Evolutionary conservation across 2,329 filamentous ascomycete genomes (phyloP), one percentile per base, ranked within the genome.

Genomic region (Colletotrichum eremochloae): DNA sequence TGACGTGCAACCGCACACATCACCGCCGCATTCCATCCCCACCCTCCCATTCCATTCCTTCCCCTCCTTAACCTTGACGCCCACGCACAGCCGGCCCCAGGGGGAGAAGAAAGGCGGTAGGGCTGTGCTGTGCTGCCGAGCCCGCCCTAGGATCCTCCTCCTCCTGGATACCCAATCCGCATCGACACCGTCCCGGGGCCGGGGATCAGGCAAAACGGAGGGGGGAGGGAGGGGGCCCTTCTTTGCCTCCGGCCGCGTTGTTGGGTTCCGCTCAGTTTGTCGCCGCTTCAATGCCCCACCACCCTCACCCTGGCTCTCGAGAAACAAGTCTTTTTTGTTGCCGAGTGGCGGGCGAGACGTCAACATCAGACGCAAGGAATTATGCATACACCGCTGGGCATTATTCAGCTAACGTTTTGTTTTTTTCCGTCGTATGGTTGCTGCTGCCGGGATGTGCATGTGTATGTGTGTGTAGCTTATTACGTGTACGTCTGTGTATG

Each of bases 101-200:
- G 44, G 42, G 42, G 40, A 0, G 4, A 42, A 6, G 29, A 44
- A 46, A 60, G 53, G 44, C 36, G 46, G 40, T 67, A 67, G 63
- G 67, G 68, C 24, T 24, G 24, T 24, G 42, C 68, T 71, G 56
- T 67, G 62, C 56, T 44, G 40, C 63, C 36, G 31, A 46, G 44
- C 18, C 20, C 44, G 44, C 38, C 33, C 31, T 24, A 66, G 62
- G 62, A 46, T 61, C 24, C 31, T 29, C 55, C 46, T 24, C 24
- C n/a, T 3, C 18, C 46, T 60, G 15, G 29, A 31, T 20, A 46
- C 50, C 24, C 11, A 61, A 9, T 31, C 40, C 56, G 56, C 46
- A 12, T 14, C 24, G 50, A 61, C 56, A 24, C 56, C 68, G 55
- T 50, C 48, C 68, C 68, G 56, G 44, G 44, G 18, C 44, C 44